Percentiles rank a stretch among this genome's conserved stretches.
Conservation (phyloP, 148 eudicot genomes). For the Rhododendron simsii region DNA sequence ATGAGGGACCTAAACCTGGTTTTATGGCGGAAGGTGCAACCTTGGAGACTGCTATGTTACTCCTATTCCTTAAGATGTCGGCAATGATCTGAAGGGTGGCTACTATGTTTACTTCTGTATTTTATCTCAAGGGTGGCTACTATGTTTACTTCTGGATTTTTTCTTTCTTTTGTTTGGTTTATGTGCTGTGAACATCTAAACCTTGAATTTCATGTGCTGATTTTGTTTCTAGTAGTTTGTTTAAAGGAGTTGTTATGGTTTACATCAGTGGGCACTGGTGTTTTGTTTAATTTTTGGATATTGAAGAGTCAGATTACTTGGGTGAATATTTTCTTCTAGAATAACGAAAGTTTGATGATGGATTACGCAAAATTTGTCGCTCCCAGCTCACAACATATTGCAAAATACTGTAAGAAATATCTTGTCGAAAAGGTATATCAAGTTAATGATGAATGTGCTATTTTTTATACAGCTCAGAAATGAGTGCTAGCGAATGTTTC, state of each 20-base stretch:
- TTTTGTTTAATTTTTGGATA: not conserved
- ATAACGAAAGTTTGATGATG: not conserved
- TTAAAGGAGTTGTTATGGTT: not conserved
- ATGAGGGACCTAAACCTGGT: conserved; percentile 29
- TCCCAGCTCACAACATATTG: not conserved
- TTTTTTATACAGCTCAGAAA: not conserved
- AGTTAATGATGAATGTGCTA: not conserved
- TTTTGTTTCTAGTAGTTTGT: not conserved
- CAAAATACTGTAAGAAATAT: not conserved
- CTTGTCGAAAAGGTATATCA: not conserved
- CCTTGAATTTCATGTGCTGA: not conserved
- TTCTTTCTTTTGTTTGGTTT: not conserved
- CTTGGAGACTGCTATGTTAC: conserved; percentile 38
- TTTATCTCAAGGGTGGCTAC: conserved; percentile 34
- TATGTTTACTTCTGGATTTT: not conserved
- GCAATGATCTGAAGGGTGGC: conserved; percentile 39
- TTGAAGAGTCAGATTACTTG: not conserved
- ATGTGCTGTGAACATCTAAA: not conserved
- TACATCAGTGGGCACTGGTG: not conserved
- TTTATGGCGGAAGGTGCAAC: conserved; percentile 37
- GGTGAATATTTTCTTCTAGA: not conserved
- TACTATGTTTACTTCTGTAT: conserved; percentile 6
- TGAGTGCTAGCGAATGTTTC: not conserved
- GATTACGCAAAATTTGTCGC: not conserved
- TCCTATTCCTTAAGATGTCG: conserved; percentile 38